These are phyloP conservation scores for Termitomyces sp. DNA, from an alignment of 768 basidiomycete species.

Conservation along the genomic window DNA sequence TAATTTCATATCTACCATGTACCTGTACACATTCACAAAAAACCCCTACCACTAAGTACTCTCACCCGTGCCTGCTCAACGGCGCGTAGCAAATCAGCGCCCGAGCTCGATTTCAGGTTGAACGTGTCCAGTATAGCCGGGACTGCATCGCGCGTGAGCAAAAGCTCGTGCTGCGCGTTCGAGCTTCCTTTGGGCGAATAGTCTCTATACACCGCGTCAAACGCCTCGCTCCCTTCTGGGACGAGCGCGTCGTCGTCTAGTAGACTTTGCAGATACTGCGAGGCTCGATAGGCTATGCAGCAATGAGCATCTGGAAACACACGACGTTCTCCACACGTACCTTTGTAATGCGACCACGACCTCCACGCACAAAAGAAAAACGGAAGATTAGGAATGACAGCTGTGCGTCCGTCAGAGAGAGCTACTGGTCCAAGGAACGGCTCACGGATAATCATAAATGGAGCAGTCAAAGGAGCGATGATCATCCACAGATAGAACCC, in stretches of 20 bases:
- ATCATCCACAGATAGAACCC: constrained; percentile 65
- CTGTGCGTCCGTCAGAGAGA: constrained; percentile 27
- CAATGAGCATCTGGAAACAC: not conserved
- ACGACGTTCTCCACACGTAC: constrained; percentile 25
- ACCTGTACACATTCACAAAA: constrained; percentile 5
- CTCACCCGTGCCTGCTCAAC: constrained; percentile 50
- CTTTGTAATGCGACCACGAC: constrained; percentile 80
- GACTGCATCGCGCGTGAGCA: constrained; percentile 50
- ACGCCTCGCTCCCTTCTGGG: constrained; percentile 44
- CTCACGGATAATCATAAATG: constrained; percentile 74
- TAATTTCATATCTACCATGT: no score
- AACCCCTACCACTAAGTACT: constrained; percentile 17
- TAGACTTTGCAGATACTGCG: constrained; percentile 60
- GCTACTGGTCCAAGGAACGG: constrained; percentile 3
- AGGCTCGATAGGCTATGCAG: constrained; percentile 61
- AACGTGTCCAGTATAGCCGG: constrained; percentile 44
- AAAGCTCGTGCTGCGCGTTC: constrained; percentile 22
- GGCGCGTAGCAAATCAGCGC: constrained; percentile 54
- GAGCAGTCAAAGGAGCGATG: constrained; percentile 66
- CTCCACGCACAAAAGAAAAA: constrained; percentile 86
- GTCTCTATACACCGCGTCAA: constrained; percentile 52
- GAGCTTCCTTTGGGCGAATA: constrained; percentile 10
- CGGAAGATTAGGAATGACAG: constrained; percentile 77
- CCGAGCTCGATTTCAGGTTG: constrained; percentile 36
- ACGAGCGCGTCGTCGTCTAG: constrained; percentile 49